phyloP scores from a whole-genome alignment of 306 rosid species.

The Castanea mollissima region DNA sequence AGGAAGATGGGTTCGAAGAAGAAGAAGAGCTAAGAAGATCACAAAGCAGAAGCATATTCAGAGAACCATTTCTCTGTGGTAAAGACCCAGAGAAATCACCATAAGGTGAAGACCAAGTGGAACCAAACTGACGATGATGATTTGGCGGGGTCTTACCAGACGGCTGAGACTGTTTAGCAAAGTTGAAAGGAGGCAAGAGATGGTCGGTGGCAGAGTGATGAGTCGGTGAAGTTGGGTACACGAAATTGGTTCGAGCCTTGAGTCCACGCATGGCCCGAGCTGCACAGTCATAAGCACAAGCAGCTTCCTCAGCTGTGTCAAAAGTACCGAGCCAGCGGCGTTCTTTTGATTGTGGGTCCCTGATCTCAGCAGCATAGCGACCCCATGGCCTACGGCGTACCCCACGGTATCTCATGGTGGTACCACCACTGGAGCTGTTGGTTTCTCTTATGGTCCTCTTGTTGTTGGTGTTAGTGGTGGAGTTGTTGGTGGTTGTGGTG shows the following conservation, averaged over 20 bases:
- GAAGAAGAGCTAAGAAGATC: slow-evolving; percentile 33
- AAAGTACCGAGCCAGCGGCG: slow-evolving; percentile 96
- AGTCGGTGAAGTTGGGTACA: slow-evolving; percentile 50
- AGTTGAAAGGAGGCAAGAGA: slow-evolving; percentile 34
- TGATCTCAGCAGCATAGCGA: slow-evolving; percentile 92
- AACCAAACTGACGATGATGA: slow-evolving; percentile 29
- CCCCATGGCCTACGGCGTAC: slow-evolving; percentile 99
- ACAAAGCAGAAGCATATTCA: slow-evolving; percentile 55
- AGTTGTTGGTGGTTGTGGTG: background rate
- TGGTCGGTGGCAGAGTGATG: slow-evolving; percentile 17
- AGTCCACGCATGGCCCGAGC: slow-evolving; percentile 93
- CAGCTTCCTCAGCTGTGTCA: slow-evolving; percentile 98
- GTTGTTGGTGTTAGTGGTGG: slow-evolving; percentile 6
- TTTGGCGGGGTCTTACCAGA: background rate
- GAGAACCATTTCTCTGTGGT: slow-evolving; percentile 22
- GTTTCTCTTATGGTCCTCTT: slow-evolving; percentile 43
- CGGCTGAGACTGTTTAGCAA: slow-evolving; percentile 29
- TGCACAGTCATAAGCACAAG: slow-evolving; percentile 92
- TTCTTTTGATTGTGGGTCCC: slow-evolving; percentile 89
- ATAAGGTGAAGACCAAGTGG: background rate
- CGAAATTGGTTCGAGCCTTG: slow-evolving; percentile 85
- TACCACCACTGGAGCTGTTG: background rate
- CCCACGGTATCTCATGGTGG: slow-evolving; percentile 70
- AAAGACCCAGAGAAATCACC: background rate
- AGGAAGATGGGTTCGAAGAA: slow-evolving; percentile 25